Evolutionary conservation across 768 basidiomycete genomes (phyloP).

Genomic region (Candolleomyces efflorescens): DNA sequence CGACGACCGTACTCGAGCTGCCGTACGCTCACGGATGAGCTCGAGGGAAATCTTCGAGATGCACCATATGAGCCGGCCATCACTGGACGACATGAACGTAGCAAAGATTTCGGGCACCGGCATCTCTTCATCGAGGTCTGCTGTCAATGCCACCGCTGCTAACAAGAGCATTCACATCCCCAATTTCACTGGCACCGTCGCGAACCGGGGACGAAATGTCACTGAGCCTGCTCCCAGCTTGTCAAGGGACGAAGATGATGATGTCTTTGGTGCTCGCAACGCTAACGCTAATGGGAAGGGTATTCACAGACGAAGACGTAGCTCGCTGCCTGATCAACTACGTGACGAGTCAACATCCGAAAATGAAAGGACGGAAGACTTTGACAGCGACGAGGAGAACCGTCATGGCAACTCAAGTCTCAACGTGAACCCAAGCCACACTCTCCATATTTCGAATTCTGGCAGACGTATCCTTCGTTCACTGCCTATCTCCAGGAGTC

Average conservation of each 20-base stretch:
- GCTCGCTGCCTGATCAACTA: constrained; percentile 55
- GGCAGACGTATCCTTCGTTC: not conserved
- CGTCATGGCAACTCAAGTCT: not conserved
- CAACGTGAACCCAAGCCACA: constrained; percentile 1
- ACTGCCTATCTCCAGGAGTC: not conserved
- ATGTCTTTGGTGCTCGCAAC: constrained; percentile 29
- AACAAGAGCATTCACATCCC: constrained; percentile 1
- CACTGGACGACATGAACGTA: constrained; percentile 73
- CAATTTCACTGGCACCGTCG: constrained; percentile 3
- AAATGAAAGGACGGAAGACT: constrained; percentile 21
- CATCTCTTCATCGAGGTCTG: not conserved
- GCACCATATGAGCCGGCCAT: constrained; percentile 54
- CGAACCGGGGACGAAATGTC: constrained; percentile 39
- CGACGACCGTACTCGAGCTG: constrained; percentile 66
- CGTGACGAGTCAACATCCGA: constrained; percentile 41
- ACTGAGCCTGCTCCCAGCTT: constrained; percentile 48
- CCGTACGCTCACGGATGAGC: constrained; percentile 71
- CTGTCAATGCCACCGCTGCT: not conserved
- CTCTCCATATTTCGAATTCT: not conserved
- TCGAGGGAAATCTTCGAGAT: constrained; percentile 68
- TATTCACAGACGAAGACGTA: constrained; percentile 44
- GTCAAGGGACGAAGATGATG: constrained; percentile 23
- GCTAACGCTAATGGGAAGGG: not conserved
- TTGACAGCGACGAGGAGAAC: constrained; percentile 1
- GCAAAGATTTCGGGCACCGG: constrained; percentile 56